These are phyloP conservation scores for Omphalotus olearius DNA, from an alignment of 1,284 basidiomycete species.

Conservation along the genomic window DNA sequence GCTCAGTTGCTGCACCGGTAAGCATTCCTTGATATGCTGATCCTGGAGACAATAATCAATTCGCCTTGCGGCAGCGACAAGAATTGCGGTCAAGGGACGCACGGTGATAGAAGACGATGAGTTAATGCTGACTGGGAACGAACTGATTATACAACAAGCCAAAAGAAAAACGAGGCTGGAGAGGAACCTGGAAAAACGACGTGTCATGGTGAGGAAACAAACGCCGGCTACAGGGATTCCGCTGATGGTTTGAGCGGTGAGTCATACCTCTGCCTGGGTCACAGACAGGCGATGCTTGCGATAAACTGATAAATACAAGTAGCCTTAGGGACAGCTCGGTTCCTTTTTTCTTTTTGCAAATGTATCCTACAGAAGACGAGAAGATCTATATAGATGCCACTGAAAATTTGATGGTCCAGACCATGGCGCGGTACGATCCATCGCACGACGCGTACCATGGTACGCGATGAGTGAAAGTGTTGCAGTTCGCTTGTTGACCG, in stretches of 20 bases:
- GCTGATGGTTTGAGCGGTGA: not conserved
- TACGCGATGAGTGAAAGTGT: constrained; percentile 28
- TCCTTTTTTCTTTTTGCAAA: constrained; percentile 14
- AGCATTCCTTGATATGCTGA: constrained; percentile 46
- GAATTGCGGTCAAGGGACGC: not conserved
- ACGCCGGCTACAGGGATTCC: not conserved
- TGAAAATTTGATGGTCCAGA: constrained; percentile 68
- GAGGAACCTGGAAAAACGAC: constrained; percentile 11
- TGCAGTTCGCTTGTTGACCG: not conserved
- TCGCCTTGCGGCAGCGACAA: not conserved
- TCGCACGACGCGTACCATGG: constrained; percentile 90
- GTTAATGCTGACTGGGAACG: not conserved
- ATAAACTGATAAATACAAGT: not conserved
- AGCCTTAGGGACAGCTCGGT: constrained; percentile 2
- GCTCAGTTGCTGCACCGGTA: constrained; percentile 52
- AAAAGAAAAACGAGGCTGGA: constrained; percentile 37
- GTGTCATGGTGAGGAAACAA: not conserved
- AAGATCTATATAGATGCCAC: constrained; percentile 49
- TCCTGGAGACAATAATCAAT: constrained; percentile 29
- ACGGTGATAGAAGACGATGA: constrained; percentile 7
- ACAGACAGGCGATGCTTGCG: not conserved
- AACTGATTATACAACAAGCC: constrained; percentile 20
- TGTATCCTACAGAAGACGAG: constrained; percentile 38
- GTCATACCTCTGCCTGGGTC: not conserved
- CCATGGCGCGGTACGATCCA: constrained; percentile 84